Base-by-base conservation (phyloP, 805 yeast genomes). In the Lachancea cidri region DNA sequence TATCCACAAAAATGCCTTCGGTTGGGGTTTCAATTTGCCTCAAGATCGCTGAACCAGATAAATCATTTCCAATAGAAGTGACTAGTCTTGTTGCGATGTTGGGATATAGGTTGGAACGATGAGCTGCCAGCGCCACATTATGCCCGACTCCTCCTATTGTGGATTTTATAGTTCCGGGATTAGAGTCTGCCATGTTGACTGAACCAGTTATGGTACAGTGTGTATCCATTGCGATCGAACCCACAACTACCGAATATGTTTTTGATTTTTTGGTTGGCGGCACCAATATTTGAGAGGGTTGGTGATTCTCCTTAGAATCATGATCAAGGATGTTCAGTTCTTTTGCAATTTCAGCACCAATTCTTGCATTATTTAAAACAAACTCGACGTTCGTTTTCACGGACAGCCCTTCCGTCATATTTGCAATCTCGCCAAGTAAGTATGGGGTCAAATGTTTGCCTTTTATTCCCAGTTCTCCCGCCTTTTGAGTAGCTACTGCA, bases 361-460 rank as follows among this genome's bases (percentile, higher is more conserved):
- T 64, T 30, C 55, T 65, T 1, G 91, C 93, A 56, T 87, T 87
- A 53, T 86, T 82, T 50, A 79, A 67, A 3, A 87, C 95, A 58
- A 88, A 83, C 40, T 76, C 77, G 40, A 83, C 69, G 62, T 87
- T 87, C 32, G 86, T 77, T 39, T 70, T 68, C 14, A 86, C 82
- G 30, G 89, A 80, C 35, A 65, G 65, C 3, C 95, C 96, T 15
- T 73, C 58, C 0, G 95, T 85, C n/a, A 70, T 72, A 38, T 69
- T 64, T 46, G 88, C 81, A 40, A 87, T 79, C 42, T 74, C 74
- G 31, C 71, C 65, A 33, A 87, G 71, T 51, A 87, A 60, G 54
- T 79, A 87, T 16, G 96, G 96, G 1, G 96, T 87, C 33, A 83
- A 66, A 6, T 76, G 74, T 58, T 88, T 88, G 5, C 96, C 96